Evolutionary conservation across 371 early-diverging fungal species (phyloP), one percentile per base, ranked within the genome.

Genomic region (Mortierella sp.): DNA sequence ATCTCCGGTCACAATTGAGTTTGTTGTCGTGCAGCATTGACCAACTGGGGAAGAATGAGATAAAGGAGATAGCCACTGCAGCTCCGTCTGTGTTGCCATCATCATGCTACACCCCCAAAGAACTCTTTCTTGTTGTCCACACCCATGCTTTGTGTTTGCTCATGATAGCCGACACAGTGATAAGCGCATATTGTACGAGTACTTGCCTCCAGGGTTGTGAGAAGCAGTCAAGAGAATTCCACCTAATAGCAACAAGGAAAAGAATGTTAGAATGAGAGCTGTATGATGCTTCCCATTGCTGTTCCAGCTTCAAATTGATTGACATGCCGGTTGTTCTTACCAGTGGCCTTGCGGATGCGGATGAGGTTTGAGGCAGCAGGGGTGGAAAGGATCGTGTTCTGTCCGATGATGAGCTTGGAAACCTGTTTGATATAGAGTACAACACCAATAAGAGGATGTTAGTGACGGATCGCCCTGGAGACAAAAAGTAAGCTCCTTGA

Each of bases 301-400:
- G 34, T 7, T 34, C 34, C 34, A 34, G 34, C 4, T 34, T 4
- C 34, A 34, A 34, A n/a, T n/a, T n/a, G n/a, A n/a, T 7, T 3
- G 3, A n/a, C n/a, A n/a, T n/a, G n/a, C n/a, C n/a, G n/a, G n/a
- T n/a, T n/a, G n/a, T n/a, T n/a, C 64, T 31, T 79, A 84, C 86
- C 95, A 13, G 94, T 92, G 31, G 97, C 95, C 65, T 92, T 84
- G 76, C 83, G 85, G 70, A 92, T 91, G 61, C 96, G 90, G 71
- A 98, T 98, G 34, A 97, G 80, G 71, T 97, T 91, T 21, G 97
- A 97, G 6, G 91, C 96, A 40, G 98, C 98, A n/a, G 97, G 98
- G 7, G 98, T 98, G 8, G 97, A 96, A 44, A 98, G 81, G 63
- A 98, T 97, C 58, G 96, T 96, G 79, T 96, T 83, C 62, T 91